phyloP scores from a whole-genome alignment of 2,329 filamentous ascomycete genomes.

The Chrysosporium keratinophilum region DNA sequence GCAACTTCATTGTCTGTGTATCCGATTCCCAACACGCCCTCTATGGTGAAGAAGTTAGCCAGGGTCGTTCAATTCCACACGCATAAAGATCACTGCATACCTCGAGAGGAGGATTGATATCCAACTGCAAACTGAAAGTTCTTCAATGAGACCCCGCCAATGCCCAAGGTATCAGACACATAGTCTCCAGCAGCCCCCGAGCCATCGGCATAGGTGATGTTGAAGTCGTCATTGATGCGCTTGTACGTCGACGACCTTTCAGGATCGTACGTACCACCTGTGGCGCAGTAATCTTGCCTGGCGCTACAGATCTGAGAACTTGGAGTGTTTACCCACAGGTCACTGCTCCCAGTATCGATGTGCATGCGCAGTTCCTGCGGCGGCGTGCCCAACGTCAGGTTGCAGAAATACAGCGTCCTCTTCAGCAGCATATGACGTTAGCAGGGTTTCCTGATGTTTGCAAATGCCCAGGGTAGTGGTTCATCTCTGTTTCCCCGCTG shows the following conservation, averaged over 20 bases:
- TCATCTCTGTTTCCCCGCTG: neutral
- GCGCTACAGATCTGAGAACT: conserved; percentile 50
- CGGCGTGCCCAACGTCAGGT: conserved; percentile 49
- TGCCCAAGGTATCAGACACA: conserved; percentile 57
- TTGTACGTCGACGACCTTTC: conserved; percentile 66
- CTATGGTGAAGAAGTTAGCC: conserved; percentile 22
- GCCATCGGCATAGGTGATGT: conserved; percentile 79
- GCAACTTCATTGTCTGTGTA: conserved; percentile 71
- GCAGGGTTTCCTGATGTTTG: neutral
- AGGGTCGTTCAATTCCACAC: neutral
- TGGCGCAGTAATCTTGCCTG: conserved; percentile 44
- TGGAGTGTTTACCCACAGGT: conserved; percentile 56
- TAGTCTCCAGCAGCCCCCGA: conserved; percentile 70
- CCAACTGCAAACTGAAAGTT: conserved; percentile 52
- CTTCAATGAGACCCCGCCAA: conserved; percentile 42
- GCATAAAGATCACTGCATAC: conserved; percentile 3
- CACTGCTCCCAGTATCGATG: conserved; percentile 54
- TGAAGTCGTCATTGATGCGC: conserved; percentile 66
- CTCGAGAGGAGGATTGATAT: conserved; percentile 35
- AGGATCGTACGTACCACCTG: conserved; percentile 57
- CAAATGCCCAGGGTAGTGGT: neutral
- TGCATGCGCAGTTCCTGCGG: conserved; percentile 46
- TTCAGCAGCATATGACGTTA: conserved; percentile 14
- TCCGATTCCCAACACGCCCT: conserved; percentile 79
- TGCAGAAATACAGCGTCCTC: conserved; percentile 50